Percentiles rank a stretch among this genome's conserved stretches.
These are phyloP conservation scores for Fusarium pseudograminearum DNA, from an alignment of 2,329 filamentous ascomycete genomes.

Conservation along the genomic window DNA sequence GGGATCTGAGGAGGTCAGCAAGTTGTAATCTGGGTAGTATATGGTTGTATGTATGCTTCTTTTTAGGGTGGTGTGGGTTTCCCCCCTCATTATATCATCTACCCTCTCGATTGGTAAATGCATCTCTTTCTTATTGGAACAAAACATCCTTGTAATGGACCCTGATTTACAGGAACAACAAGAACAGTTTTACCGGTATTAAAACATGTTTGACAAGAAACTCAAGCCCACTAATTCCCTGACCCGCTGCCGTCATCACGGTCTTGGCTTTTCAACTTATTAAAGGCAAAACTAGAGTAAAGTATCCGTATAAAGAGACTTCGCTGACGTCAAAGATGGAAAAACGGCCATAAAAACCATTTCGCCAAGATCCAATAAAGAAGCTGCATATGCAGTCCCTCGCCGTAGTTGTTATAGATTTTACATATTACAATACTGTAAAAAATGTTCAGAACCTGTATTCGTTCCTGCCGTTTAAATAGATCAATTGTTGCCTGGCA, in stretches of 20 bases:
- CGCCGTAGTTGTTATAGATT: not conserved
- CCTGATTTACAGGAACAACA: slow-evolving; percentile 37
- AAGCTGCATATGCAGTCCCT: not conserved
- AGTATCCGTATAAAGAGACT: not conserved
- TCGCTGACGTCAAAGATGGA: slow-evolving; percentile 37
- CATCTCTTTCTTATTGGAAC: slow-evolving; percentile 18
- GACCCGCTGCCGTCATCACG: slow-evolving; percentile 41
- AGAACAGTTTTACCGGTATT: slow-evolving; percentile 12
- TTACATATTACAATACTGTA: slow-evolving; percentile 3
- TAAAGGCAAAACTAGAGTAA: too few species aligned
- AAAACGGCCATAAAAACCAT: not conserved
- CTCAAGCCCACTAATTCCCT: slow-evolving; percentile 28
- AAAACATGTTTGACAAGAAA: not conserved
- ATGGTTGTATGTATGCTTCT: slow-evolving; percentile 28
- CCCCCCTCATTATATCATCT: not conserved
- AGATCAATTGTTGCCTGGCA: not conserved
- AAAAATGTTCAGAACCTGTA: slow-evolving; percentile 24
- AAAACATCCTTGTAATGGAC: slow-evolving; percentile 11
- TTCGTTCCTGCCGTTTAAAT: slow-evolving; percentile 17
- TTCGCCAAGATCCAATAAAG: not conserved
- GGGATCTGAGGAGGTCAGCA: slow-evolving; percentile 51
- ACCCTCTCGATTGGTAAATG: slow-evolving; percentile 8
- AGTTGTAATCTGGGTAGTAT: not conserved
- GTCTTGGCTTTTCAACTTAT: slow-evolving; percentile 28
- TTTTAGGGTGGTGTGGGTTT: slow-evolving; percentile 15